A percentile compares a stretch with the other conserved stretches of the same genome.
These are phyloP conservation scores for Aethionema arabicum DNA, from an alignment of 345 rosid species.

Conservation along the genomic window DNA sequence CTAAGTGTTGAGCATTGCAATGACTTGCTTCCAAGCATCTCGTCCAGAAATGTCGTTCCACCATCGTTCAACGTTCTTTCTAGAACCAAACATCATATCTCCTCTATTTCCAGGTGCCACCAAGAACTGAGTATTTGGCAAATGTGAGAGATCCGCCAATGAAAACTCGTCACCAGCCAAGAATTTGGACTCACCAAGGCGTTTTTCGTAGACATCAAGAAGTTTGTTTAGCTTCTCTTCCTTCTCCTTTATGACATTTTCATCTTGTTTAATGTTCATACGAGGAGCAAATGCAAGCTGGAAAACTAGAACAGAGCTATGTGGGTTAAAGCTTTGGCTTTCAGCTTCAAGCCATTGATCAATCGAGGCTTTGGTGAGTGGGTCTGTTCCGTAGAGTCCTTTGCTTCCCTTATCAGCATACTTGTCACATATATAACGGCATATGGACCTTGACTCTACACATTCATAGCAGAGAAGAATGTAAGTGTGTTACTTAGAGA, in stretches of 20 bases:
- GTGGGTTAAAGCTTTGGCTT: slow-evolving; percentile 59
- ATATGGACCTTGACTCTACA: slow-evolving; percentile 62
- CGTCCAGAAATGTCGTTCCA: slow-evolving; percentile 65
- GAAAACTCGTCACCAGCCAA: slow-evolving; percentile 71
- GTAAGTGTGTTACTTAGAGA: neutral
- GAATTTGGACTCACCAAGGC: slow-evolving; percentile 53
- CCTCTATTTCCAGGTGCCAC: slow-evolving; percentile 41
- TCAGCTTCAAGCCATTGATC: slow-evolving; percentile 85
- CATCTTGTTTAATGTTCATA: slow-evolving; percentile 60
- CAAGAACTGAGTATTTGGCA: slow-evolving; percentile 56
- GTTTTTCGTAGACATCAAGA: slow-evolving; percentile 59
- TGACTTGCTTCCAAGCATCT: slow-evolving; percentile 73
- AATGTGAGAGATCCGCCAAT: slow-evolving; percentile 68
- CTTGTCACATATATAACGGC: slow-evolving; percentile 61
- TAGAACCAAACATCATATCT: slow-evolving; percentile 42
- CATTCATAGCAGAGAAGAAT: neutral
- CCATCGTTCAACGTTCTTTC: slow-evolving; percentile 69
- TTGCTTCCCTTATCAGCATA: slow-evolving; percentile 51
- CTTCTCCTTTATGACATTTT: slow-evolving; percentile 40
- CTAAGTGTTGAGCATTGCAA: slow-evolving; percentile 47
- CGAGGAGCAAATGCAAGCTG: slow-evolving; percentile 61
- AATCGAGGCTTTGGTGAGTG: slow-evolving; percentile 60
- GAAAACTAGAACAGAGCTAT: slow-evolving; percentile 51
- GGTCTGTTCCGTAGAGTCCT: slow-evolving; percentile 51
- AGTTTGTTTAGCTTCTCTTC: slow-evolving; percentile 54